Evolutionary conservation across 805 yeast species (phyloP), one percentile per base, ranked within the genome.

Genomic region (Peterozyma toletana): DNA sequence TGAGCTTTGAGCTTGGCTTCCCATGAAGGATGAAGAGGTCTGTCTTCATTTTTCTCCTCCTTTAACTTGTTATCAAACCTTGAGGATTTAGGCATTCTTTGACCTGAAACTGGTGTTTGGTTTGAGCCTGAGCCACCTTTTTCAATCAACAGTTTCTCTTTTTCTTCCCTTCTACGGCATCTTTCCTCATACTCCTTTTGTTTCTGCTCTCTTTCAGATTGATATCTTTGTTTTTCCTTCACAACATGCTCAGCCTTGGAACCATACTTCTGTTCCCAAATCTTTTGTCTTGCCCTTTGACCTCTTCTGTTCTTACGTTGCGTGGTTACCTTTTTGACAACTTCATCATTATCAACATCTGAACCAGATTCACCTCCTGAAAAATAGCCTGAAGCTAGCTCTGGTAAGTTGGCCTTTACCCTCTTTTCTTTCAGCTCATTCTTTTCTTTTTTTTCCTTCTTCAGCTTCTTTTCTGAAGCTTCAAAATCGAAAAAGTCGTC

Each of bases 11-110:
- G 79, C 67, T 86, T 86, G 17, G 99, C 99, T 53, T 78, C 82
- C 99, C 99, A 93, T 2, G 99, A 93, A n/a, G 99, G 99, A 75
- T 93, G 99, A 50, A 85, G 50, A 6, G 70, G 65, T 40, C 58
- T 57, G 16, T 48, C 50, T 48, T 46, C 49, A 44, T 45, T 35
- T 35, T 47, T 40, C 30, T 37, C 17, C 27, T 21, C 27, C 27
- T 21, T 21, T 21, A 21, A 21, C 11, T 39, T 17, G 10, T 21
- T 39, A 15, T 39, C 46, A 30, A 53, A 15, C 49, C 57, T 10
- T 17, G 39, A 30, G 9, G 46, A 39, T 14, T 14, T n/a, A 15
- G 38, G 40, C 5, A 41, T 39, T 37, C 45, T 46, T 31, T 33
- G 37, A 16, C 27, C 37, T 3, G 47, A 38, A 6, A 48, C 44